phyloP scores from a whole-genome alignment of 164 flowering plant genomes.

The Piper betle region DNA sequence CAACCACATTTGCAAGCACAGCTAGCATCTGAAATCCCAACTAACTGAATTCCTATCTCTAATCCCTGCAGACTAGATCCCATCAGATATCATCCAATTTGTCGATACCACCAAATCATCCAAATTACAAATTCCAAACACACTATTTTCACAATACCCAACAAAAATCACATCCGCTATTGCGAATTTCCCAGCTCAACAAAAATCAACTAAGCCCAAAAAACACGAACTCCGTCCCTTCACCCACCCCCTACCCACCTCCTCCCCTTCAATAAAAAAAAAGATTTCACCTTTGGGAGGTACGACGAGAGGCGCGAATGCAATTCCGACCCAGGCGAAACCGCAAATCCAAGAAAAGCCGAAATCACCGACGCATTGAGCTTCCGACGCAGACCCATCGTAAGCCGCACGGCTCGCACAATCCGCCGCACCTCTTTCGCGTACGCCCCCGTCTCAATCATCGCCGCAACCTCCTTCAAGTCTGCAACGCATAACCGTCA shows the following conservation, averaged over 20 bases:
- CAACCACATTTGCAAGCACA: too few species aligned
- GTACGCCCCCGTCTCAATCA: conserved; percentile 68
- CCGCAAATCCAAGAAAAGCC: conserved; percentile 46
- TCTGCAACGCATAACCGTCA: conserved; percentile 20
- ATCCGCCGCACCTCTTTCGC: conserved; percentile 60
- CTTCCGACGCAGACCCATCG: conserved; percentile 54
- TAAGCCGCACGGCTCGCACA: conserved; percentile 54
- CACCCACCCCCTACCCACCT: too few species aligned
- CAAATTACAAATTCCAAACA: not conserved
- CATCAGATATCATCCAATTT: too few species aligned
- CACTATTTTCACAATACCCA: not conserved
- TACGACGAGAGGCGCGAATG: conserved; percentile 39
- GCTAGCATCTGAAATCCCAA: too few species aligned
- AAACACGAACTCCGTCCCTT: too few species aligned
- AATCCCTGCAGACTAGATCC: too few species aligned
- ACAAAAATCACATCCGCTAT: not conserved
- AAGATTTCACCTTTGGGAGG: conserved; percentile 62
- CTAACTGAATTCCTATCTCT: too few species aligned
- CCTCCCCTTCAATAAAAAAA: not conserved
- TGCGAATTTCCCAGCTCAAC: not conserved
- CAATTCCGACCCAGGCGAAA: conserved; percentile 60
- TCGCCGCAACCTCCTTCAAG: conserved; percentile 63
- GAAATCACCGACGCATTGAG: conserved; percentile 45
- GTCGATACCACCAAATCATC: not conserved
- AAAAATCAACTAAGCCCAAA: not conserved